These are phyloP conservation scores for Emiliania huxleyi DNA, from an alignment of 78 protist species.

Conservation along the genomic window DNA sequence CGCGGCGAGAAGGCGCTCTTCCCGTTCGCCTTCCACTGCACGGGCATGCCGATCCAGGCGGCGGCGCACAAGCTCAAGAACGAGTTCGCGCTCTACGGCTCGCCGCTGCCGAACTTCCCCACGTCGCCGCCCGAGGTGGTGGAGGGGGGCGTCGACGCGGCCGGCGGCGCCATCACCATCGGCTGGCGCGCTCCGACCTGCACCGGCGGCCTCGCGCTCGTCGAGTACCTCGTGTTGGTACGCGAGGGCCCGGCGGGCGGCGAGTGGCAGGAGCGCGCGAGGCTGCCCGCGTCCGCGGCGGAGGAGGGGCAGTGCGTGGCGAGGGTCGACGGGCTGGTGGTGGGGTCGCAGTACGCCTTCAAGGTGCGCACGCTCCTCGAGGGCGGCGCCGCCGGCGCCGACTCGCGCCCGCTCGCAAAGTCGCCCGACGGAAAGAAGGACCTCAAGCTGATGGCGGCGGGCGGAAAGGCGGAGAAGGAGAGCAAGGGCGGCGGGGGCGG, in stretches of 20 bases:
- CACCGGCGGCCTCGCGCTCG: not conserved
- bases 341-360: not conserved
- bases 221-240: not conserved
- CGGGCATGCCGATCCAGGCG: conserved; percentile 99
- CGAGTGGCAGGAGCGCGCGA: not conserved
- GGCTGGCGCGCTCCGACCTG: conserved; percentile 29
- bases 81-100: conserved; percentile 43
- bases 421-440: not conserved
- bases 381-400: not conserved
- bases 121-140: conserved; percentile 23
- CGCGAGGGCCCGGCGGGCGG: not conserved
- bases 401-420: not conserved
- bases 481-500: not conserved
- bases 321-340: not conserved
- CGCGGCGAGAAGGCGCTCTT: conserved; percentile 91
- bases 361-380: not conserved
- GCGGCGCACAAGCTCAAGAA: conserved; percentile 57
- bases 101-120: conserved; percentile 37
- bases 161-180: not conserved
- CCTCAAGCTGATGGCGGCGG: not conserved
- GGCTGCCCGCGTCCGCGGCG: not conserved
- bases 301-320: not conserved
- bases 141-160: not conserved
- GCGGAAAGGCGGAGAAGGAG: not conserved
- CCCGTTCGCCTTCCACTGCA: conserved; percentile 99